A percentile compares a stretch with the other conserved stretches of the same genome.
phyloP scores from a whole-genome alignment of 202 grass and related monocot species.

The Saccharum hybrid region DNA sequence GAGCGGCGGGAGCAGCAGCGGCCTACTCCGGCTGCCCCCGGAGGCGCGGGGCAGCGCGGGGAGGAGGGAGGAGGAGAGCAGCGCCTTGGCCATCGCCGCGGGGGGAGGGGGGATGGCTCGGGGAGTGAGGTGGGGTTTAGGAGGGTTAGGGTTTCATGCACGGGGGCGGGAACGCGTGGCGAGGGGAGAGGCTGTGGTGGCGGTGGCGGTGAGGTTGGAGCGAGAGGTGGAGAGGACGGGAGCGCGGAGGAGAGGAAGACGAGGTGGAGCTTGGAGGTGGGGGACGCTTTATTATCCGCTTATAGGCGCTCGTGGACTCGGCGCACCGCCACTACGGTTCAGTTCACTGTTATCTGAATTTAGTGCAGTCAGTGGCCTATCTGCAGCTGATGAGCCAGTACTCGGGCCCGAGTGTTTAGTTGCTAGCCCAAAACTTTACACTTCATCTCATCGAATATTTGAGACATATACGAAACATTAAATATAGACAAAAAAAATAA shows the following conservation, averaged over 20 bases:
- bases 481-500: too few species aligned
- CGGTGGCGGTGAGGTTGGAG: neutral
- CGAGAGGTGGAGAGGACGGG: conserved; percentile 13
- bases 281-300: neutral
- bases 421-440: too few species aligned
- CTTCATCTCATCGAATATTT: too few species aligned
- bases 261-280: neutral
- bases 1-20: conserved; percentile 40
- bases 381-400: too few species aligned
- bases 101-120: neutral
- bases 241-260: neutral
- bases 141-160: conserved; percentile 59
- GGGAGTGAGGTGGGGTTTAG: neutral
- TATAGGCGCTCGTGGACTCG: conserved; percentile 27
- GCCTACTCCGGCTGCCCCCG: conserved; percentile 13
- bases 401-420: too few species aligned
- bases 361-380: too few species aligned
- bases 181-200: neutral
- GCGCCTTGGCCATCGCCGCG: conserved; percentile 71
- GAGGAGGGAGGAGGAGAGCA: conserved; percentile 67
- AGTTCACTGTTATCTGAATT: too few species aligned
- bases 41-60: conserved; percentile 50
- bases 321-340: neutral
- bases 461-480: too few species aligned
- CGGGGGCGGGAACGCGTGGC: neutral